These are phyloP conservation scores for Lachnellula cervina DNA, from an alignment of 2,329 filamentous ascomycete genomes.

Conservation along the genomic window DNA sequence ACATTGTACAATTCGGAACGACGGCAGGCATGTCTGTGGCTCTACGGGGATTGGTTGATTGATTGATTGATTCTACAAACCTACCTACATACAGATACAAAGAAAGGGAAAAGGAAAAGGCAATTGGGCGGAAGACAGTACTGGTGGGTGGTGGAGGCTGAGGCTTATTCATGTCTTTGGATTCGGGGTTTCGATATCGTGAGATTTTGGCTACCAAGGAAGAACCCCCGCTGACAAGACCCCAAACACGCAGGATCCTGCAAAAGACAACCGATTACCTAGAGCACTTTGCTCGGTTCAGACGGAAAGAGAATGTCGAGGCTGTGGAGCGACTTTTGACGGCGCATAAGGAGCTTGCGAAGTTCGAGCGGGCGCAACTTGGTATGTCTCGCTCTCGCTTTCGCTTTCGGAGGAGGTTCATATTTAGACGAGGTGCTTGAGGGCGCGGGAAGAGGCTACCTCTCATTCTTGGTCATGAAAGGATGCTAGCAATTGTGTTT, in stretches of 20 bases:
- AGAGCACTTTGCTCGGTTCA: constrained; percentile 92
- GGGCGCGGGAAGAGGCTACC: neutral
- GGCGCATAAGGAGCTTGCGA: constrained; percentile 72
- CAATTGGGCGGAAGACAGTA: no score
- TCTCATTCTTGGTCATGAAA: neutral
- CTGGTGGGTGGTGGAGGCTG: neutral
- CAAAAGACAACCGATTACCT: constrained; percentile 89
- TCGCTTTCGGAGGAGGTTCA: neutral
- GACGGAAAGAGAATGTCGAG: constrained; percentile 89
- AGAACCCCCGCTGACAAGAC: neutral
- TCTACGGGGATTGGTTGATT: no score
- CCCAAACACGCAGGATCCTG: constrained; percentile 54
- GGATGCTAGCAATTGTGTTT: neutral
- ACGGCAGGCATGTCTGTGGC: no score
- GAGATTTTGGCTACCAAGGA: neutral
- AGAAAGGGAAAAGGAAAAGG: neutral
- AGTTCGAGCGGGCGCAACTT: constrained; percentile 90
- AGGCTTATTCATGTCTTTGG: neutral
- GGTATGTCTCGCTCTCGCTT: constrained; percentile 48
- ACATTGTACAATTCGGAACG: no score
- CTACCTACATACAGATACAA: neutral
- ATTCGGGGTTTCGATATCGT: neutral
- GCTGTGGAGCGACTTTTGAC: constrained; percentile 86
- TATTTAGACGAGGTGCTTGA: constrained; percentile 1
- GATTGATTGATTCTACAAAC: no score